phyloP scores from a whole-genome alignment of 345 rosid species.

The Murraya koenigii region DNA sequence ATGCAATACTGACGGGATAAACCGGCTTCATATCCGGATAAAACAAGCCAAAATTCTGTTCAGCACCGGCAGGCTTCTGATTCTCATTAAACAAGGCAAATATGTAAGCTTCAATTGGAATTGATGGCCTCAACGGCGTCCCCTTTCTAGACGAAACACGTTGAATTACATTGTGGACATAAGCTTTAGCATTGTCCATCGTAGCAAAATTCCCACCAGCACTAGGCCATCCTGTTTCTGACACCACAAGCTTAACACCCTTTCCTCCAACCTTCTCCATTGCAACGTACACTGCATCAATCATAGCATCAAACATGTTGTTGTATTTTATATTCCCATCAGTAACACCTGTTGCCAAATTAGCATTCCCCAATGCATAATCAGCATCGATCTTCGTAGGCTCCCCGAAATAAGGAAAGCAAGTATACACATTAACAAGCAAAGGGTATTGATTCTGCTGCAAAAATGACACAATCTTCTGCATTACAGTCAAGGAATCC shows the following conservation, averaged over 20 bases:
- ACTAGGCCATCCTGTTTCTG: conserved; percentile 27
- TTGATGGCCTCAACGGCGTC: neutral
- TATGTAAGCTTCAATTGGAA: neutral
- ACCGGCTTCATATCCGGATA: neutral
- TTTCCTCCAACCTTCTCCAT: conserved; percentile 16
- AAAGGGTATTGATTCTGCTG: conserved; percentile 10
- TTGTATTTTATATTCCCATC: conserved; percentile 14
- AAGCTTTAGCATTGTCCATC: neutral
- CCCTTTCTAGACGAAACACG: neutral
- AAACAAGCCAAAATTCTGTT: conserved; percentile 10
- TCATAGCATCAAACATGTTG: conserved; percentile 17
- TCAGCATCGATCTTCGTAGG: neutral
- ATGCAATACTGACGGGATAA: neutral
- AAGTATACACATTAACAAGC: conserved; percentile 18
- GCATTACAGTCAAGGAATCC: neutral
- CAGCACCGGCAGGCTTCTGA: neutral
- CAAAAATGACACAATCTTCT: conserved; percentile 1
- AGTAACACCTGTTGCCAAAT: neutral
- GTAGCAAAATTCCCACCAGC: conserved; percentile 13
- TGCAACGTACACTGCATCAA: conserved; percentile 14
- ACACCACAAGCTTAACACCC: conserved; percentile 7
- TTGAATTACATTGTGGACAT: neutral
- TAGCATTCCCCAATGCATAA: conserved; percentile 1
- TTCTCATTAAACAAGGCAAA: conserved; percentile 1
- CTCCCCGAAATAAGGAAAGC: conserved; percentile 7